phyloP scores from a whole-genome alignment of 495 filamentous ascomycete genomes.

The Pseudotulostoma volvatum region DNA sequence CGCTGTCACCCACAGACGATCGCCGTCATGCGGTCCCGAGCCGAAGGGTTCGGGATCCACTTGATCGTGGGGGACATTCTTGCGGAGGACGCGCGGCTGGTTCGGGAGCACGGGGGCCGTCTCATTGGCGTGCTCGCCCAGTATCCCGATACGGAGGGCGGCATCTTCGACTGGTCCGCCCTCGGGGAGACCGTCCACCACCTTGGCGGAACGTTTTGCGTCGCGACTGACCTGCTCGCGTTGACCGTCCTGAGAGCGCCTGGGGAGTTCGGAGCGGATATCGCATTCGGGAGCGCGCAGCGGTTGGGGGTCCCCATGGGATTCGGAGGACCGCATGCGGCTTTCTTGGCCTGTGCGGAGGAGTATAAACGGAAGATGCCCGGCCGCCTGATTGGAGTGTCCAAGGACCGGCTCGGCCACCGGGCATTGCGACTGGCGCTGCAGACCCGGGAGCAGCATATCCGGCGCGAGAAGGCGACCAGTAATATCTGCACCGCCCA shows the following conservation, averaged over 20 bases:
- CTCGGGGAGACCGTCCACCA: slow-evolving; percentile 67
- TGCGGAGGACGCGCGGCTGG: slow-evolving; percentile 38
- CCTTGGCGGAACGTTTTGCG: slow-evolving; percentile 66
- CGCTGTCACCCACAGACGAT: slow-evolving; percentile 81
- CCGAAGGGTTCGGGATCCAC: slow-evolving; percentile 85
- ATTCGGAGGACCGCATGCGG: slow-evolving; percentile 88
- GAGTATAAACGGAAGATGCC: slow-evolving; percentile 95
- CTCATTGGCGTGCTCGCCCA: slow-evolving; percentile 85
- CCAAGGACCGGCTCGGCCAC: slow-evolving; percentile 77
- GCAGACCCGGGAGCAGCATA: slow-evolving; percentile 95
- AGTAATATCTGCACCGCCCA: slow-evolving; percentile 98
- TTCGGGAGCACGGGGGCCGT: slow-evolving; percentile 64
- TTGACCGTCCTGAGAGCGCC: slow-evolving; percentile 82
- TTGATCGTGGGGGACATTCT: slow-evolving; percentile 58
- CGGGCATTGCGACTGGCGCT: slow-evolving; percentile 75
- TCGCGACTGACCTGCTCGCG: slow-evolving; percentile 83
- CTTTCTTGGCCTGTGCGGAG: slow-evolving; percentile 88
- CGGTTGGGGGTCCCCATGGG: slow-evolving; percentile 88
- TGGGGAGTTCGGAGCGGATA: slow-evolving; percentile 92
- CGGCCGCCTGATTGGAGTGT: slow-evolving; percentile 80
- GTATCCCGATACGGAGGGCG: slow-evolving; percentile 85
- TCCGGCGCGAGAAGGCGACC: slow-evolving; percentile 92
- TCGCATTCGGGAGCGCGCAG: slow-evolving; percentile 94
- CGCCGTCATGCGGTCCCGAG: slow-evolving; percentile 69
- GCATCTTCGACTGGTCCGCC: slow-evolving; percentile 54